These are phyloP conservation scores for Fusarium sp. DNA, from an alignment of 2,329 filamentous ascomycete genomes.

Conservation along the genomic window DNA sequence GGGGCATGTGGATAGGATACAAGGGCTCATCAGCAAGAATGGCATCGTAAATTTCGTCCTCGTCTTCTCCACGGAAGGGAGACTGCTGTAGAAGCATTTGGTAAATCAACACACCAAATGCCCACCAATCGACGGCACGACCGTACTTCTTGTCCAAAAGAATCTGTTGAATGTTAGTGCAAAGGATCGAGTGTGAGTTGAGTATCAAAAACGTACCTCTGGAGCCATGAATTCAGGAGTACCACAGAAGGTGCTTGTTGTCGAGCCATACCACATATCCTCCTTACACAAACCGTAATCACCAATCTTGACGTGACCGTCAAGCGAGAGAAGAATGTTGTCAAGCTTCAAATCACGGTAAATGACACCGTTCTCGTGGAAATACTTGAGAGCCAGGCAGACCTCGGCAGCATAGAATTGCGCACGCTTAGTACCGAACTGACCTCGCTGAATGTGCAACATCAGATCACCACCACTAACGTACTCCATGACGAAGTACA, in stretches of 20 bases:
- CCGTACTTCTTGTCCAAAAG: conserved; percentile 98
- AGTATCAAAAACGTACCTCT: conserved; percentile 70
- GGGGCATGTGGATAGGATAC: conserved; percentile 98
- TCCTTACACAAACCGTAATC: conserved; percentile 99
- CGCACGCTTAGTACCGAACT: conserved; percentile 94
- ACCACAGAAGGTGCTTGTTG: conserved; percentile 97
- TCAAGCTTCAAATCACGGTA: conserved; percentile 96
- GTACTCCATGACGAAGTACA: conserved; percentile 99
- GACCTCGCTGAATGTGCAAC: conserved; percentile 97
- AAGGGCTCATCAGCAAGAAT: conserved; percentile 97
- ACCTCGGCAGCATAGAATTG: conserved; percentile 99
- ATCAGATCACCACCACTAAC: conserved; percentile 98
- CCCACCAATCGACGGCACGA: conserved; percentile 98
- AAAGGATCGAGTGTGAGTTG: background rate
- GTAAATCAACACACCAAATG: conserved; percentile 98
- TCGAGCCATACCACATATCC: conserved; percentile 99
- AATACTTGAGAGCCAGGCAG: conserved; percentile 96
- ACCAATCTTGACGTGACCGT: conserved; percentile 98
- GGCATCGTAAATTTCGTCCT: conserved; percentile 99
- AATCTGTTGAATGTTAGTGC: conserved; percentile 71
- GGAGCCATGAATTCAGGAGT: conserved; percentile 99
- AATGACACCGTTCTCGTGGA: conserved; percentile 99
- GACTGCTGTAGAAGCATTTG: conserved; percentile 99
- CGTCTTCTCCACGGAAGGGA: conserved; percentile 97
- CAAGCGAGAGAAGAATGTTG: conserved; percentile 91